Evolutionary conservation across 1,284 basidiomycete species (phyloP).

Genomic region (Rhizoctonia solani): DNA sequence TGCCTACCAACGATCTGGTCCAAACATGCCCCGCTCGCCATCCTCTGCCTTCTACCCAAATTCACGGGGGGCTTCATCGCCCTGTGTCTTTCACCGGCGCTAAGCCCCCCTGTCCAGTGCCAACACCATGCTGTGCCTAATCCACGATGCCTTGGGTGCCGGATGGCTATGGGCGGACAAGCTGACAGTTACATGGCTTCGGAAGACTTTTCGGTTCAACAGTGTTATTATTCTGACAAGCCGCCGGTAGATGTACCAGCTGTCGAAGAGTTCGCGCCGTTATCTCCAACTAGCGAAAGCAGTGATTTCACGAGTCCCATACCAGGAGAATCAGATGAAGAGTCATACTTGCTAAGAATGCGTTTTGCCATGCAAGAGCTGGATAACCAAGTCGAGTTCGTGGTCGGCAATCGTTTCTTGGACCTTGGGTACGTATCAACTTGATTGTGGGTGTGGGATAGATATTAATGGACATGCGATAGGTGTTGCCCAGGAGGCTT

Average conservation of each 20-base stretch:
- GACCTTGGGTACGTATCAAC: conserved; percentile 27
- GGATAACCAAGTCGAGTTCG: conserved; percentile 13
- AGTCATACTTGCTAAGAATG: conserved; percentile 27
- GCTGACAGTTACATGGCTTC: conserved; percentile 15
- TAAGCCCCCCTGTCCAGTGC: background rate
- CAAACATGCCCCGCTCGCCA: no score
- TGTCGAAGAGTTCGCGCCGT: no score
- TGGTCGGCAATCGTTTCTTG: conserved; percentile 20
- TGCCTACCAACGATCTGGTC: no score
- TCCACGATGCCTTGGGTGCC: conserved; percentile 10
- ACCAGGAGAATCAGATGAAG: conserved; percentile 22
- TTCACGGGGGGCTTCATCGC: no score
- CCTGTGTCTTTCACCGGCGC: no score
- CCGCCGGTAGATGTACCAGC: no score
- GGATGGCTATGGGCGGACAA: conserved; percentile 24
- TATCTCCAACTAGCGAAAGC: no score
- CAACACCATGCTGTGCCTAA: background rate
- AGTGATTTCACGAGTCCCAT: no score
- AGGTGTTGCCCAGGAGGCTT: conserved; percentile 35
- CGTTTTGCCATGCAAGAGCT: conserved; percentile 25
- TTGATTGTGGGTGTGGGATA: background rate
- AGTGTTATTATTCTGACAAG: background rate
- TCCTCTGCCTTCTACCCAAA: no score
- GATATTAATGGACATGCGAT: background rate
- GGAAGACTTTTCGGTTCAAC: background rate